These are phyloP conservation scores for Xylariaceae sp. DNA, from an alignment of 2,329 filamentous ascomycete genomes.

Conservation along the genomic window DNA sequence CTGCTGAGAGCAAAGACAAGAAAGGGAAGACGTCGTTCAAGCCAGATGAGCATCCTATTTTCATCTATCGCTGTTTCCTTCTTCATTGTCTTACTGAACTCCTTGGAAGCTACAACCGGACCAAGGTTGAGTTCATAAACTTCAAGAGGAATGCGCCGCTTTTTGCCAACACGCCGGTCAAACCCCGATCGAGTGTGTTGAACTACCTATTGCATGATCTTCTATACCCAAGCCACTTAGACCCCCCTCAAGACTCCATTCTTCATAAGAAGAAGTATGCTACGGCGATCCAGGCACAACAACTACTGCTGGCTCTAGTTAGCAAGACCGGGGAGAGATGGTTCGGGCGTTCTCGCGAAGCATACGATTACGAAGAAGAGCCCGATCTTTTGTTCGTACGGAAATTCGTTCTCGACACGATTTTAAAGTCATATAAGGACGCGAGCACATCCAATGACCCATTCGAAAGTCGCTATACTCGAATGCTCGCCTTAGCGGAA, in stretches of 20 bases:
- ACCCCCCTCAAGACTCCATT: conserved; percentile 69
- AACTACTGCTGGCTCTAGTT: conserved; percentile 80
- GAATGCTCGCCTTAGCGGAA: conserved; percentile 82
- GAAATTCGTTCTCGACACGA: conserved; percentile 90
- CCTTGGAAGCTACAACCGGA: conserved; percentile 84
- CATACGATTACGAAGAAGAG: conserved; percentile 69
- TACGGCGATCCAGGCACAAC: conserved; percentile 81
- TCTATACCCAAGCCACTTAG: conserved; percentile 57
- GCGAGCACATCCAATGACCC: conserved; percentile 74
- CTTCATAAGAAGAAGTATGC: conserved; percentile 77
- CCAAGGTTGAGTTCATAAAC: conserved; percentile 98
- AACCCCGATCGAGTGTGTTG: conserved; percentile 85
- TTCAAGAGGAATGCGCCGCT: conserved; percentile 90
- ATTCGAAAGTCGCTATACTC: conserved; percentile 80
- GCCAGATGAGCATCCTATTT: conserved; percentile 88
- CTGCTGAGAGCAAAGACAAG: conserved; percentile 50
- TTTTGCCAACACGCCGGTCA: conserved; percentile 81
- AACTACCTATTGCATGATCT: conserved; percentile 90
- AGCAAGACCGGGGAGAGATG: conserved; percentile 79
- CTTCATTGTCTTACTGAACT: conserved; percentile 89
- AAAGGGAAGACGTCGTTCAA: conserved; percentile 78
- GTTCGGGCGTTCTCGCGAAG: conserved; percentile 52
- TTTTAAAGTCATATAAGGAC: conserved; percentile 87
- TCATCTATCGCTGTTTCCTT: conserved; percentile 93
- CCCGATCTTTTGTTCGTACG: conserved; percentile 86